These are phyloP conservation scores for Trichoderma pleuroti DNA, from an alignment of 2,329 filamentous ascomycete genomes.

Conservation along the genomic window DNA sequence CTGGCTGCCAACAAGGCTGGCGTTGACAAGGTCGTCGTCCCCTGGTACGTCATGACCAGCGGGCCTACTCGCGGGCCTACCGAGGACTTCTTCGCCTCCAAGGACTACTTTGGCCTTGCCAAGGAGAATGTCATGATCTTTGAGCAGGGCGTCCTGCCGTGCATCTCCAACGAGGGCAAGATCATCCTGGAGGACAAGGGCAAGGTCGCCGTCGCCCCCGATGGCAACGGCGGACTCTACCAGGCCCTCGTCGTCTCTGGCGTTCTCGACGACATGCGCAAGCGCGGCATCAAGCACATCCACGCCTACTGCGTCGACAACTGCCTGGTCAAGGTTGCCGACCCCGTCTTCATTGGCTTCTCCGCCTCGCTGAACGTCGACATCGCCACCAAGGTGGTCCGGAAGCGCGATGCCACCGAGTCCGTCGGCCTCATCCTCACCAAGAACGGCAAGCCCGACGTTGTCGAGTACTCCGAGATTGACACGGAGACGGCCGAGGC, in stretches of 20 bases:
- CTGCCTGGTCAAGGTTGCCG: conserved; percentile 97
- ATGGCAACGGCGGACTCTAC: conserved; percentile 97
- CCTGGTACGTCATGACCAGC: conserved; percentile 99
- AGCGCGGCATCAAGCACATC: conserved; percentile 87
- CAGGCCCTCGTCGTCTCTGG: conserved; percentile 78
- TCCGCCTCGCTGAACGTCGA: conserved; percentile 83
- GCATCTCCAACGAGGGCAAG: conserved; percentile 96
- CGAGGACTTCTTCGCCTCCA: conserved; percentile 86
- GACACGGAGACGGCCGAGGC: conserved; percentile 85
- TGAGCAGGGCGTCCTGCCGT: conserved; percentile 94
- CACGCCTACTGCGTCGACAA: conserved; percentile 99
- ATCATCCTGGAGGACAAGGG: conserved; percentile 89
- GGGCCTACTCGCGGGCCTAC: conserved; percentile 88
- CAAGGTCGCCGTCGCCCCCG: conserved; percentile 89
- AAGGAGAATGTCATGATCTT: conserved; percentile 88
- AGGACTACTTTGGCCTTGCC: conserved; percentile 86
- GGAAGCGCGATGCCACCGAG: conserved; percentile 95
- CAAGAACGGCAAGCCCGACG: conserved; percentile 94
- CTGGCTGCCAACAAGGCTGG: conserved; percentile 70
- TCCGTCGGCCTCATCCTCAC: conserved; percentile 90
- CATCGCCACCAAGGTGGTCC: conserved; percentile 98
- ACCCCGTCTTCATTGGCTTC: conserved; percentile 94
- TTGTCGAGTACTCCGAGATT: conserved; percentile 98
- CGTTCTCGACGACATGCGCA: conserved; percentile 81
- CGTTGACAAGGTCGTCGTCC: conserved; percentile 60